Evolutionary conservation across 2,329 filamentous ascomycete species (phyloP), one percentile per base, ranked within the genome.

Genomic region (Torrubiellomyces zombiae): DNA sequence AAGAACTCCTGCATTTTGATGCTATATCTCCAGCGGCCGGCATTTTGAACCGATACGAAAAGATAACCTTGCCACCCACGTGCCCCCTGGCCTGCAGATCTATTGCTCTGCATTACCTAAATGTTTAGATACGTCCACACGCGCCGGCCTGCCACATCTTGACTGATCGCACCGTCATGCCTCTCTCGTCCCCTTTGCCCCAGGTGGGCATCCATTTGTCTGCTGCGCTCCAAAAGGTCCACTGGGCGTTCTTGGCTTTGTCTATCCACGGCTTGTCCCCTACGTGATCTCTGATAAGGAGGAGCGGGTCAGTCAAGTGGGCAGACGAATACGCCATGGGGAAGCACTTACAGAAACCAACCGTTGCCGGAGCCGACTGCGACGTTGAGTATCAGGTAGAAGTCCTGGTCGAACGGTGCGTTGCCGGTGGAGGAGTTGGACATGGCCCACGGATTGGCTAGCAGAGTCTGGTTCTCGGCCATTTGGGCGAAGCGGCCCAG

Each of bases 341-440:
- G 9, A 16, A 6, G 12, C 12, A 41, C 48, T 34, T 38, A 53
- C 44, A 40, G 36, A 37, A 63, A 65, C 46, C 53, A 64, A 10
- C 59, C 59, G 28, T 58, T 62, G 6, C 42, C 55, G 19, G 48
- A 43, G 2, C 61, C 61, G 17, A 64, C 57, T 1, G 60, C 60
- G 2, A 65, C 58, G 33, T 61, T 61, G 14, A 65, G 38, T 18
- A 64, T 56, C 10, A 66, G 44, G 32, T 58, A 63, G 34, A 66
- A 65, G 1, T 45, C 36, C 35, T 63, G 53, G 37, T 66, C 60
- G 37, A 66, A 66, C 0, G 61, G 61, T 3, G 60, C 55, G 30
- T 56, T 60, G 19, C 41, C 39, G 6, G 40, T 45, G 6, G 44
- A 42, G n/a, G 44, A 43, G 3, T 39, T 47, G 9, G 47, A 49